phyloP scores from a whole-genome alignment of 345 rosid genomes.

The Pistacia integerrima region DNA sequence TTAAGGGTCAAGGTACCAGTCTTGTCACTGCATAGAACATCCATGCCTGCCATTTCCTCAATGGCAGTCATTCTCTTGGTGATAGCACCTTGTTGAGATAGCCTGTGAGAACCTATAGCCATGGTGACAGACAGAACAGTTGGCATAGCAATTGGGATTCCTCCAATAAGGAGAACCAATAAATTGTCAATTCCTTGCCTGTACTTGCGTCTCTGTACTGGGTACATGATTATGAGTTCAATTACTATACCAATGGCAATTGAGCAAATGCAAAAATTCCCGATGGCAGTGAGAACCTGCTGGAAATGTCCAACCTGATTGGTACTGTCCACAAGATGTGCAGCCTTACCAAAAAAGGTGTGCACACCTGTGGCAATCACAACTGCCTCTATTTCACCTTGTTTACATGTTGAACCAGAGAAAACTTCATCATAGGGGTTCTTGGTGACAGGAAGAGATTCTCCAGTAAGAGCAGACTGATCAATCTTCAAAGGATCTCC shows the following conservation, averaged over 20 bases:
- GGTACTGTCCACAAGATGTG: conserved; percentile 90
- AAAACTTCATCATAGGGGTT: conserved; percentile 77
- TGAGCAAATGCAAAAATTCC: conserved; percentile 93
- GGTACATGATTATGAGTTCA: conserved; percentile 81
- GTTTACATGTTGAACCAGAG: conserved; percentile 92
- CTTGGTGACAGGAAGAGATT: conserved; percentile 85
- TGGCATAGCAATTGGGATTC: conserved; percentile 96
- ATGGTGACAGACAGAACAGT: conserved; percentile 91
- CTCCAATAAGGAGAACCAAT: conserved; percentile 87
- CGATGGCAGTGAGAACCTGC: conserved; percentile 79
- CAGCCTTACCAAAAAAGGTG: conserved; percentile 95
- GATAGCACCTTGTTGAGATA: conserved; percentile 83
- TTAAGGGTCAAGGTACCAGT: conserved; percentile 88
- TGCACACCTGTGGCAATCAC: conserved; percentile 94
- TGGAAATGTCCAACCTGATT: conserved; percentile 95
- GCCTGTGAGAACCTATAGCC: conserved; percentile 93
- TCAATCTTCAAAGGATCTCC: conserved; percentile 93
- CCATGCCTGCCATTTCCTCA: conserved; percentile 98
- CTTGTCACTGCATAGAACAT: conserved; percentile 91
- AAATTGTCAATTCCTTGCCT: conserved; percentile 86
- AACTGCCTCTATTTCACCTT: conserved; percentile 88
- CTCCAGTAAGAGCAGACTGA: conserved; percentile 95
- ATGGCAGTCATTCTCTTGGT: conserved; percentile 98
- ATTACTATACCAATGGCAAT: conserved; percentile 67
- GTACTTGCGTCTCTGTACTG: conserved; percentile 70